These are phyloP conservation scores for Clitopilus passeckerianus DNA, from an alignment of 768 basidiomycete genomes.

Conservation along the genomic window DNA sequence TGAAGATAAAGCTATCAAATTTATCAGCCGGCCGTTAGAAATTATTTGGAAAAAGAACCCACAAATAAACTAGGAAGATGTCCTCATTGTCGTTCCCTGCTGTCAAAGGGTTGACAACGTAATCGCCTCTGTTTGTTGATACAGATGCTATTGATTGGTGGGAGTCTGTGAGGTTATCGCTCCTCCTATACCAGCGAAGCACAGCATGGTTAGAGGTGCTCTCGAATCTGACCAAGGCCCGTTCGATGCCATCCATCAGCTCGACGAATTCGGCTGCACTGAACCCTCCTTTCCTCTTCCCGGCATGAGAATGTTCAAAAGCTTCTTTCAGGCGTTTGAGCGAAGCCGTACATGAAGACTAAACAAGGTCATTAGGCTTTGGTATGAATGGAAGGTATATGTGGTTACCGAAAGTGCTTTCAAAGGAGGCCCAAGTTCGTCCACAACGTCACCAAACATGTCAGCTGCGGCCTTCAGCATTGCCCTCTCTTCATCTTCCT, in stretches of 20 bases:
- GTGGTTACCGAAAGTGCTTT: conserved; percentile 66
- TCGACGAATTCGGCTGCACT: conserved; percentile 58
- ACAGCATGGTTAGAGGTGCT: conserved; percentile 83
- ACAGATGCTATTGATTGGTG: conserved; percentile 8
- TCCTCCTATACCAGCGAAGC: conserved; percentile 63
- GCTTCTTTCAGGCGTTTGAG: conserved; percentile 62
- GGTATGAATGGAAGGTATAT: neutral
- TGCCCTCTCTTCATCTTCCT: conserved; percentile 29
- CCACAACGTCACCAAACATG: conserved; percentile 75
- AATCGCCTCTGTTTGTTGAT: conserved; percentile 14
- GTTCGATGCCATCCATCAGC: conserved; percentile 61
- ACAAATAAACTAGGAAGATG: conserved; percentile 92
- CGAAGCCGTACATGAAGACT: conserved; percentile 59
- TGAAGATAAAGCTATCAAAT: conserved; percentile 82
- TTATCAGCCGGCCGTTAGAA: neutral
- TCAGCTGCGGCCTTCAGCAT: conserved; percentile 59
- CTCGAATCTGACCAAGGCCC: conserved; percentile 69
- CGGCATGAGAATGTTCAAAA: conserved; percentile 45
- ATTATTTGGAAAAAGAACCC: conserved; percentile 23
- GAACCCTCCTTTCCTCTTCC: conserved; percentile 25
- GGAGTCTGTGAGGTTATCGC: conserved; percentile 25
- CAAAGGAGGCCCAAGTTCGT: conserved; percentile 75
- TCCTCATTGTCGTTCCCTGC: conserved; percentile 65
- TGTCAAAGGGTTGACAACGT: conserved; percentile 30
- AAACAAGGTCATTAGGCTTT: neutral